These are phyloP conservation scores for Boletus insuetus DNA, from an alignment of 768 basidiomycete genomes.

Conservation along the genomic window DNA sequence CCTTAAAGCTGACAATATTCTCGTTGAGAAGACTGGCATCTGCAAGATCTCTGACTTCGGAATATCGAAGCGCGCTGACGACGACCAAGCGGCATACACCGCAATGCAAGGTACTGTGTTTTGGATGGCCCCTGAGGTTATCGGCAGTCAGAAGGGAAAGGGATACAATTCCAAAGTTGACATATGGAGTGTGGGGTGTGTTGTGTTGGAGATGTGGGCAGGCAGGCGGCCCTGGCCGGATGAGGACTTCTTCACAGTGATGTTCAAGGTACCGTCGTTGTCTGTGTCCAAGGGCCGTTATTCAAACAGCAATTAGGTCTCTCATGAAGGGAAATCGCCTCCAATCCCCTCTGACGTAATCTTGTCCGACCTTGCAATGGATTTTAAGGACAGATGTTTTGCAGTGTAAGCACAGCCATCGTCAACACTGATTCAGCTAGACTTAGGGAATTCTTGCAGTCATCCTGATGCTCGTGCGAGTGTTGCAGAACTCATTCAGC, in stretches of 20 bases:
- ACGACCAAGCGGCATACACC: constrained; percentile 79
- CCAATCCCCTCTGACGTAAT: constrained; percentile 84
- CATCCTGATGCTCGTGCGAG: constrained; percentile 82
- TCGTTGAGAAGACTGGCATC: constrained; percentile 86
- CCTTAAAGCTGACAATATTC: constrained; percentile 96
- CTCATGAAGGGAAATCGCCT: constrained; percentile 79
- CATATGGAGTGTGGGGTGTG: constrained; percentile 98
- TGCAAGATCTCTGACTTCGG: constrained; percentile 99
- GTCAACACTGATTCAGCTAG: background rate
- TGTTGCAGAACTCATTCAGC: constrained; percentile 73
- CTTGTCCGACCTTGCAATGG: constrained; percentile 71
- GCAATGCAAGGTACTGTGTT: constrained; percentile 98
- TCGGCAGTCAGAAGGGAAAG: constrained; percentile 74
- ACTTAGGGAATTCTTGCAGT: constrained; percentile 35
- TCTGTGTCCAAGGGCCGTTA: background rate
- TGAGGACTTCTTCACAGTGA: constrained; percentile 86
- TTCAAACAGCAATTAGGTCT: constrained; percentile 53
- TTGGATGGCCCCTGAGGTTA: constrained; percentile 99
- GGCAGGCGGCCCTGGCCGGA: constrained; percentile 94
- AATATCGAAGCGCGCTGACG: constrained; percentile 94
- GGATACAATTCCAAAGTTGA: constrained; percentile 98
- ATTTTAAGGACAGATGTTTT: constrained; percentile 88
- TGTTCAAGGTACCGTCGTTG: constrained; percentile 73
- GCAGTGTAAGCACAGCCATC: constrained; percentile 61
- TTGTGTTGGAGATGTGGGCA: constrained; percentile 99